phyloP scores from a whole-genome alignment of 768 basidiomycete species.

The Mycena indigotica region DNA sequence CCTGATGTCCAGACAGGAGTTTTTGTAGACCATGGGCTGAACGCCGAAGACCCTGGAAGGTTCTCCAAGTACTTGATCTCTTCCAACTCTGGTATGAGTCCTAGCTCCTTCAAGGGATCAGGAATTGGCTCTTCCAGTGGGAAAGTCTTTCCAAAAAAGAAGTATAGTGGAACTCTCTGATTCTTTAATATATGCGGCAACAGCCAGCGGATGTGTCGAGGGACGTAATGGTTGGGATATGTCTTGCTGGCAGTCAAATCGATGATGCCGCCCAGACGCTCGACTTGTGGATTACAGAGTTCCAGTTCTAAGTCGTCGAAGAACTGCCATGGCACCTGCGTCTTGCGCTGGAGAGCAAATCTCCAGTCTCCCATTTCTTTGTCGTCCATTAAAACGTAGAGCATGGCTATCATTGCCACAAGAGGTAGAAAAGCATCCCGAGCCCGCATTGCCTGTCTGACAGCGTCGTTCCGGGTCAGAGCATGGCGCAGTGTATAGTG shows the following conservation, averaged over 20 bases:
- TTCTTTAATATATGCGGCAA: slow-evolving; percentile 8
- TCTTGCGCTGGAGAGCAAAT: background rate
- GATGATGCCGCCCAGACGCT: slow-evolving; percentile 18
- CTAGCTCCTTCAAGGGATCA: background rate
- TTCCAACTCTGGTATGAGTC: slow-evolving; percentile 4
- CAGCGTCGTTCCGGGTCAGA: background rate
- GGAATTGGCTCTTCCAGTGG: slow-evolving; percentile 14
- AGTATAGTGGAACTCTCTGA: slow-evolving; percentile 18
- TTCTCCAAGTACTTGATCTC: slow-evolving; percentile 2
- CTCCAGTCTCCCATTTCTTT: background rate
- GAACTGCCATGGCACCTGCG: background rate
- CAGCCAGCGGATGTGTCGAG: slow-evolving; percentile 16
- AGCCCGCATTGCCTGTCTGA: background rate
- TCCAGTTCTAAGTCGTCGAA: background rate
- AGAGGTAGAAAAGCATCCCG: background rate
- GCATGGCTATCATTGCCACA: too few relatives aligned
- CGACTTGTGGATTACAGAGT: slow-evolving; percentile 15
- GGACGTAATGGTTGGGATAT: slow-evolving; percentile 11
- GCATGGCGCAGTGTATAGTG: background rate
- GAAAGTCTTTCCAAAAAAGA: slow-evolving; percentile 13
- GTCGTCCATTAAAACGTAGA: background rate
- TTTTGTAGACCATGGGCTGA: slow-evolving; percentile 10
- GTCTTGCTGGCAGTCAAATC: slow-evolving; percentile 11
- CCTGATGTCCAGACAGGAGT: background rate
- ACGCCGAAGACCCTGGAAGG: slow-evolving; percentile 6